Percentiles rank a stretch among this genome's conserved stretches.
Evolutionary conservation across 2,329 filamentous ascomycete genomes (phyloP).

Genomic region (Teratosphaeriaceae sp.): DNA sequence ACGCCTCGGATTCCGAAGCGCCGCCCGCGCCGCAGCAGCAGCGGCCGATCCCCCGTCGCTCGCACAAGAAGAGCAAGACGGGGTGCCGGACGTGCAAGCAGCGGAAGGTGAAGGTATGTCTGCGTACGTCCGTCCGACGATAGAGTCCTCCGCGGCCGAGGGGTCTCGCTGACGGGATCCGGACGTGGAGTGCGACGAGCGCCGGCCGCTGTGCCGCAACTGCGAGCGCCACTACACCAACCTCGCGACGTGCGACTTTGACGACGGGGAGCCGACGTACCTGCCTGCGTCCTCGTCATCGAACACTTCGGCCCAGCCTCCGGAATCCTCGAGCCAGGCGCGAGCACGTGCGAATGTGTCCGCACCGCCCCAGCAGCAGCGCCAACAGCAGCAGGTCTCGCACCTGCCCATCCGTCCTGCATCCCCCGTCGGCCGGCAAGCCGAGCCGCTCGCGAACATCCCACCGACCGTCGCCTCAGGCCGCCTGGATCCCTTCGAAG

Average conservation of each 20-base stretch:
- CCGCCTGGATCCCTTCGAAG: conserved; percentile 9
- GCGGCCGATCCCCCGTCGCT: conserved; percentile 4
- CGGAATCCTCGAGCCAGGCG: neutral
- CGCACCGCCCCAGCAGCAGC: neutral
- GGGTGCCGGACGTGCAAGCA: conserved; percentile 6
- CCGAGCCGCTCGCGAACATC: conserved; percentile 4
- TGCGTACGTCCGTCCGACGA: too few relatives aligned
- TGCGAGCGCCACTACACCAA: conserved; percentile 8
- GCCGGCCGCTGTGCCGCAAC: conserved; percentile 4
- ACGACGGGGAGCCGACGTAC: conserved; percentile 6
- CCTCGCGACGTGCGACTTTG: conserved; percentile 7
- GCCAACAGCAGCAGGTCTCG: neutral
- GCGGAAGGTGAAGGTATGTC: conserved; percentile 7
- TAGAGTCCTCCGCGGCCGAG: too few relatives aligned
- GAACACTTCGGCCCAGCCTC: neutral
- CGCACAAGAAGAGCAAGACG: conserved; percentile 17
- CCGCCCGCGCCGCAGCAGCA: too few relatives aligned
- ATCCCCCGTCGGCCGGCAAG: conserved; percentile 3
- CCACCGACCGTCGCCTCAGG: neutral
- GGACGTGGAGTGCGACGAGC: conserved; percentile 7
- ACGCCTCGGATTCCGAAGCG: neutral
- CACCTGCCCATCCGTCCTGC: neutral
- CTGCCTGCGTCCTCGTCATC: neutral
- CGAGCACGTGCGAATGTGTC: neutral
- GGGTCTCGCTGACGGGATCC: neutral